Evolutionary conservation across 2,329 filamentous ascomycete genomes (phyloP).

Genomic region (Xylaria sp.): DNA sequence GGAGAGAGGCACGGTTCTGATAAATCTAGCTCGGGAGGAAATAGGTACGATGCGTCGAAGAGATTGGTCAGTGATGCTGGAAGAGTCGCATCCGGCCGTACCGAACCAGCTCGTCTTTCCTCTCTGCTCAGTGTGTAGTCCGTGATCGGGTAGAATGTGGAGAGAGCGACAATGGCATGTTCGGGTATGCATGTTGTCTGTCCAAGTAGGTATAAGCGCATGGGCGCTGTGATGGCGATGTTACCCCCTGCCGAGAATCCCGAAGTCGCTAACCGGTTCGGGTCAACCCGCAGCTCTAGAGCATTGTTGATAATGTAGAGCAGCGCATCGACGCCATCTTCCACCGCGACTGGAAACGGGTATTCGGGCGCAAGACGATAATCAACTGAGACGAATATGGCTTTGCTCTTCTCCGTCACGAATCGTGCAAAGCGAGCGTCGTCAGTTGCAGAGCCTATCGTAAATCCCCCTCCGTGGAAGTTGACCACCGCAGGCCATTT

Average conservation of each 20-base stretch:
- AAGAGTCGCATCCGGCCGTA: slow-evolving; percentile 67
- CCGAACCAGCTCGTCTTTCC: slow-evolving; percentile 65
- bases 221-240: slow-evolving; percentile 60
- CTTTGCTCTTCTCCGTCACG: slow-evolving; percentile 63
- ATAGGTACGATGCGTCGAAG: slow-evolving; percentile 72
- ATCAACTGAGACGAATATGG: slow-evolving; percentile 71
- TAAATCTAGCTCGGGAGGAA: slow-evolving; percentile 61
- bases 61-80: slow-evolving; percentile 68
- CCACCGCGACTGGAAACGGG: slow-evolving; percentile 72
- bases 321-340: slow-evolving; percentile 73
- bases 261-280: slow-evolving; percentile 65
- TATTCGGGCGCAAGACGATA: slow-evolving; percentile 75
- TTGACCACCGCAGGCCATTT: slow-evolving; percentile 68
- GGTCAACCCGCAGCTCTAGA: slow-evolving; percentile 67
- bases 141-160: slow-evolving; percentile 71
- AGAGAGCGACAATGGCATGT: slow-evolving; percentile 63
- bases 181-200: slow-evolving; percentile 50
- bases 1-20: slow-evolving; percentile 68
- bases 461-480: slow-evolving; percentile 76
- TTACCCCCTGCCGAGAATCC: slow-evolving; percentile 74
- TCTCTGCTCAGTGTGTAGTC: slow-evolving; percentile 69
- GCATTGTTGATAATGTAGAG: slow-evolving; percentile 69
- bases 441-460: slow-evolving; percentile 70
- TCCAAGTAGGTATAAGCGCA: slow-evolving; percentile 49
- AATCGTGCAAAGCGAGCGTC: slow-evolving; percentile 70